Base-by-base conservation (phyloP, 768 basidiomycete species). In the Rhodocollybia butyracea region DNA sequence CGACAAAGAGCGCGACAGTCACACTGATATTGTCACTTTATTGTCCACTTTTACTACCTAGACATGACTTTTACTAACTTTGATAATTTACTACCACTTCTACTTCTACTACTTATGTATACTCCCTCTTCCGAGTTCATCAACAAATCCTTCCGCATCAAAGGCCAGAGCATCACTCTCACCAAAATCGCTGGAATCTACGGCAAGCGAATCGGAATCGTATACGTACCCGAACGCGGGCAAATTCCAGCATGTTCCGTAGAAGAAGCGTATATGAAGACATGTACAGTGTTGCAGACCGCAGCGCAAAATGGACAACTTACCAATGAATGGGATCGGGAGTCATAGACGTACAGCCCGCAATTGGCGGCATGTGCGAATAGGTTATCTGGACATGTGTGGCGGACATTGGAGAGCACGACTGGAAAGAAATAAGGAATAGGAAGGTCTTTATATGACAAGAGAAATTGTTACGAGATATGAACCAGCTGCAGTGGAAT, bases 351-450 rank as follows among this genome's bases (percentile, higher is more conserved):
- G n/a, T n/a, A n/a, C 13, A 36, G 39, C 12, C 34, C 26, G 17
- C 34, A 29, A 27, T 32, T 29, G 7, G 50, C 50, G 19, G 50
- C 21, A 21, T 42, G 52, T 40, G 38, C 52, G 24, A 54, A 54
- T 40, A 26, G 29, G 13, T n/a, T 54, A 11, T 54, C n/a, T 19
- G 51, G 51, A 1, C 51, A 52, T 52, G 51, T 52, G 8, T 52
- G 51, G 51, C 38, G 40, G 24, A 52, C n/a, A n/a, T n/a, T n/a
- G n/a, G n/a, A n/a, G n/a, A n/a, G n/a, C n/a, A n/a, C n/a, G n/a
- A n/a, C n/a, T n/a, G n/a, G n/a, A n/a, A n/a, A n/a, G n/a, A n/a
- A n/a, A n/a, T n/a, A n/a, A n/a, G n/a, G n/a, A n/a, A n/a, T n/a
- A n/a, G n/a, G n/a, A n/a, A n/a, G n/a, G n/a, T n/a, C 13, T 7